Evolutionary conservation across 164 flowering plant species (phyloP).

Genomic region (Magnolia officinalis): DNA sequence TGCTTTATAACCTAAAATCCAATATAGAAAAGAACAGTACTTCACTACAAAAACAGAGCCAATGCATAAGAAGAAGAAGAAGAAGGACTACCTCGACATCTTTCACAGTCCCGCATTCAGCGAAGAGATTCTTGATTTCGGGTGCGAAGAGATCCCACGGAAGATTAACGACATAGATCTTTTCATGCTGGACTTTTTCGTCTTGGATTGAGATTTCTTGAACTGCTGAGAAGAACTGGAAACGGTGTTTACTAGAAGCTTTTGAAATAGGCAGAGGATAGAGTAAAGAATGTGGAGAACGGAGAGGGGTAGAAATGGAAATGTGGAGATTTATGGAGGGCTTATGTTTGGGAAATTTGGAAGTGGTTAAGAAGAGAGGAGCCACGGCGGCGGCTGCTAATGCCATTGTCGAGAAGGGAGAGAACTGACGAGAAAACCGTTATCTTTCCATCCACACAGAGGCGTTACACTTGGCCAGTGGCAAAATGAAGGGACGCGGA

Average conservation of each 20-base stretch:
- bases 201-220: slow-evolving; percentile 28
- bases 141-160: slow-evolving; percentile 56
- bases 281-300: not conserved
- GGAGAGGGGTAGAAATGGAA: not conserved
- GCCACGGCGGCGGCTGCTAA: not conserved
- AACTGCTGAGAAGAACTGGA: slow-evolving; percentile 28
- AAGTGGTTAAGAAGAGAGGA: not conserved
- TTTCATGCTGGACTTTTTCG: slow-evolving; percentile 29
- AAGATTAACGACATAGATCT: slow-evolving; percentile 66
- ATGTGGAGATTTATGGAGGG: not conserved
- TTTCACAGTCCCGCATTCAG: slow-evolving; percentile 65
- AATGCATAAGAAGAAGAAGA: not conserved
- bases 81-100: slow-evolving; percentile 61
- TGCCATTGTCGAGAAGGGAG: not conserved
- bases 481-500: too few relatives aligned
- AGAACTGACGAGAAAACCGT: not conserved
- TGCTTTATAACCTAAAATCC: slow-evolving; percentile 62
- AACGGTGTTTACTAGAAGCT: not conserved
- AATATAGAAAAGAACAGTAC: not conserved
- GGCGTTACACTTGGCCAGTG: not conserved
- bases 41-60: slow-evolving; percentile 1
- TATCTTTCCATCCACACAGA: not conserved
- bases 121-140: slow-evolving; percentile 59
- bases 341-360: not conserved
- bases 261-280: not conserved